These are phyloP conservation scores for Nicotiana knightiana DNA, from an alignment of 257 asterid species.

Conservation along the genomic window DNA sequence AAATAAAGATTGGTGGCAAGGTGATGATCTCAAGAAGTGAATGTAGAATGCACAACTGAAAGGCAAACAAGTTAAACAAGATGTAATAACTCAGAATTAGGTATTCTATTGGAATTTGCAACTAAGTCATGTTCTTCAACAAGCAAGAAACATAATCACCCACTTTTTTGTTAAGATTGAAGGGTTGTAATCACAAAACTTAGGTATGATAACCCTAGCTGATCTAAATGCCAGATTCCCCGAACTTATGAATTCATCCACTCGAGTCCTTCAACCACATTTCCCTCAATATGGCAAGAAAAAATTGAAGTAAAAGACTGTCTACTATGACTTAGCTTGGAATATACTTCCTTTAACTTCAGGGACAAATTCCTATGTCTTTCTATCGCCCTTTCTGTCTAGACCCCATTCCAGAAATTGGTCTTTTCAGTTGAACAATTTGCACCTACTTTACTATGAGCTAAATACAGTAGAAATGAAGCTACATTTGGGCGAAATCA, in stretches of 20 bases:
- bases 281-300: background rate
- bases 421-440: background rate
- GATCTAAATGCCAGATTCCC: background rate
- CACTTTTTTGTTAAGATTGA: background rate
- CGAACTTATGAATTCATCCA: background rate
- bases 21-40: background rate
- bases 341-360: background rate
- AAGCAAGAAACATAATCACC: background rate
- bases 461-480: background rate
- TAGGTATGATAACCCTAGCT: background rate
- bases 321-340: background rate
- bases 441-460: background rate
- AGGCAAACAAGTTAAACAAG: background rate
- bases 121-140: background rate
- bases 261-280: background rate
- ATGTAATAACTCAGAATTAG: background rate
- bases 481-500: background rate
- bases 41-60: background rate
- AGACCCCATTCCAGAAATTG: background rate
- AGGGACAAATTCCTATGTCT: background rate
- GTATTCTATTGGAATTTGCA: background rate
- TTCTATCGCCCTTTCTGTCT: background rate
- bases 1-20: background rate
- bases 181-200: background rate
- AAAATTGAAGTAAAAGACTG: background rate